Base-by-base conservation (phyloP, 352 stramenopile species). In the Peronosclerospora sorghi region DNA sequence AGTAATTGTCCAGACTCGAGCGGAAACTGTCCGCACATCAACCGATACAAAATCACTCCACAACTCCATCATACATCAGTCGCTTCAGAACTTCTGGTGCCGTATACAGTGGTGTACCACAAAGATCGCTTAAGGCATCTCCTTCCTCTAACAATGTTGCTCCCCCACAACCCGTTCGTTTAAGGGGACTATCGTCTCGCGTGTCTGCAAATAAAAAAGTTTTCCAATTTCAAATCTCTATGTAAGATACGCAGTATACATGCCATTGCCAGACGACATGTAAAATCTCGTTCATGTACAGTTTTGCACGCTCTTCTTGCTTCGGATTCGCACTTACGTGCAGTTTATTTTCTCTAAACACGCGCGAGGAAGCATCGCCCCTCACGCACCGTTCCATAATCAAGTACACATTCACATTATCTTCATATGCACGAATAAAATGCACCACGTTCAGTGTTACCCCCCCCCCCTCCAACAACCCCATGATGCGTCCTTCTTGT, bases 361-460 rank as follows among this genome's bases (percentile, higher is more conserved):
- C 42, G 4, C 73, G 59, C 10, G 45, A 40, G 5, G 60, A 70
- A 8, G 57, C 73, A 35, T 89, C 76, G 29, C 73, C 71, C n/a
- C 71, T 71, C 1, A 83, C 59, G 48, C 76, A 89, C 27, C 81
- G 68, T 44, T 89, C 76, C 73, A 89, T 86, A 23, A 89, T 71
- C 13, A 89, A 54, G 27, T 81, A 89, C 10, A 89, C 76, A 56
- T 49, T 73, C 15, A 43, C 39, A 27, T 89, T 68, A 42, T 89
- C 76, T 45, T 89, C 76, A 40, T 86, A 89, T 4, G 71, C 73
- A 26, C 76, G 43, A 86, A 86, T n/a, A 40, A 86, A 89, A 37
- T 89, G 76, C 41, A 89, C 76, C 13, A 86, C 76, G 38, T 89
- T 85, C 19, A 89, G 63, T 23, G 76, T 89, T 8, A n/a, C n/a